Percentiles rank a stretch among this genome's conserved stretches.
These are phyloP conservation scores for Leccinum sublutescens DNA, from an alignment of 768 basidiomycete species.

Conservation along the genomic window DNA sequence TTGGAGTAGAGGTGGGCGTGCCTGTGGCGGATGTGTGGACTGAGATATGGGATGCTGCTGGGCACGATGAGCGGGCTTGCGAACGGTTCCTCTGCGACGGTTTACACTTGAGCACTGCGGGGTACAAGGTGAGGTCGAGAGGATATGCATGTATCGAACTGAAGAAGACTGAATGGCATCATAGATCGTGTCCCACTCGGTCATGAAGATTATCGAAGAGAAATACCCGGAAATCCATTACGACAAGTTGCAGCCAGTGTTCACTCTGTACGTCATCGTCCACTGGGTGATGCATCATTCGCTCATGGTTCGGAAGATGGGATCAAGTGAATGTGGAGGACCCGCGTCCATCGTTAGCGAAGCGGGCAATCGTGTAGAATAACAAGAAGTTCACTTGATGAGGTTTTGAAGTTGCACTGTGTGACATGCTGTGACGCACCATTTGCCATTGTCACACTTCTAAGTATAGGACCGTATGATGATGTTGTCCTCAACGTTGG, in stretches of 20 bases:
- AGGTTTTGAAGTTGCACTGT: not conserved
- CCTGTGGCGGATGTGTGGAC: constrained; percentile 76
- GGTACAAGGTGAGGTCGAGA: constrained; percentile 59
- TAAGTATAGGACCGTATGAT: no score
- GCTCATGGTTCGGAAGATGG: not conserved
- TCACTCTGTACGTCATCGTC: constrained; percentile 25
- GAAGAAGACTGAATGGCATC: constrained; percentile 1
- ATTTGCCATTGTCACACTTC: not conserved
- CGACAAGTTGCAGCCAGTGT: constrained; percentile 56
- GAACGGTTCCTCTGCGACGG: constrained; percentile 66
- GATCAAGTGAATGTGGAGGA: not conserved
- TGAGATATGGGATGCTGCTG: constrained; percentile 66
- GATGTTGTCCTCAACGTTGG: no score
- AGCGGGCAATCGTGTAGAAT: not conserved
- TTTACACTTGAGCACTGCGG: constrained; percentile 70
- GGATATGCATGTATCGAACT: not conserved
- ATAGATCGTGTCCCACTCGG: constrained; percentile 66
- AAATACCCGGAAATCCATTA: constrained; percentile 69
- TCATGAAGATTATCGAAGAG: constrained; percentile 55
- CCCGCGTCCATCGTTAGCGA: not conserved
- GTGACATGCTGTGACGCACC: not conserved
- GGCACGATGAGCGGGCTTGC: constrained; percentile 52
- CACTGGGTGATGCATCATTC: not conserved
- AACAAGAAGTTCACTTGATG: not conserved
- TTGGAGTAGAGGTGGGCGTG: constrained; percentile 54